A percentile compares a stretch with the other conserved stretches of the same genome.
phyloP scores from a whole-genome alignment of 257 asterid genomes.

The Anisodus tanguticus region DNA sequence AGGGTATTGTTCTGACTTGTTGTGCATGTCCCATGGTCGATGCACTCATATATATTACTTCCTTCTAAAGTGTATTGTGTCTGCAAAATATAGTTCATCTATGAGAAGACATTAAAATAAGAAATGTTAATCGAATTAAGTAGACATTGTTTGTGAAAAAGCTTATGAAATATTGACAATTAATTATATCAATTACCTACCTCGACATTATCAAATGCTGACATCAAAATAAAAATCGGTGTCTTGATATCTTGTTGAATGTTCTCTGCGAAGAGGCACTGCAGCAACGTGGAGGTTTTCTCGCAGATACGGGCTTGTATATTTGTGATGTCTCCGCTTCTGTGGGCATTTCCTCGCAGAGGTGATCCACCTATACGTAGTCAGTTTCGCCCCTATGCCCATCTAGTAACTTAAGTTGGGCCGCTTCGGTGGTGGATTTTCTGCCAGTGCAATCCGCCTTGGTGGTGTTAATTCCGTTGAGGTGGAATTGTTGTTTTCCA shows the following conservation, averaged over 20 bases:
- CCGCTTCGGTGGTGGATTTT: too few species aligned
- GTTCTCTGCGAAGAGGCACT: constrained; percentile 23
- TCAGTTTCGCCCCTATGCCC: too few species aligned
- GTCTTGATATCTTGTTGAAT: constrained; percentile 19
- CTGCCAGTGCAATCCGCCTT: too few species aligned
- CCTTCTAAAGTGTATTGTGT: constrained; percentile 17
- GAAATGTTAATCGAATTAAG: background rate
- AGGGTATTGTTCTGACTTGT: background rate
- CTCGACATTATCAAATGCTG: constrained; percentile 18
- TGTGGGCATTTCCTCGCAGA: too few species aligned
- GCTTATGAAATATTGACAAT: too few species aligned
- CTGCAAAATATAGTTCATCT: background rate
- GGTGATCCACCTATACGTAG: too few species aligned
- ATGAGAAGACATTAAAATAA: background rate
- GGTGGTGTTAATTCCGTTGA: too few species aligned
- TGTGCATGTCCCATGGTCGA: background rate
- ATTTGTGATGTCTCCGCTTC: too few species aligned
- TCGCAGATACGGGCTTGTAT: too few species aligned
- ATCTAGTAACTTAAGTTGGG: too few species aligned
- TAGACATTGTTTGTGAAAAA: background rate
- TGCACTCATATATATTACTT: background rate
- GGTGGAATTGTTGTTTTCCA: too few species aligned
- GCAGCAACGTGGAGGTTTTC: too few species aligned
- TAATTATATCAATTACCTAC: background rate
- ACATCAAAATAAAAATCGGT: constrained; percentile 22